Evolutionary conservation across 352 stramenopile genomes (phyloP).

Genomic region (Phytophthora vignae): DNA sequence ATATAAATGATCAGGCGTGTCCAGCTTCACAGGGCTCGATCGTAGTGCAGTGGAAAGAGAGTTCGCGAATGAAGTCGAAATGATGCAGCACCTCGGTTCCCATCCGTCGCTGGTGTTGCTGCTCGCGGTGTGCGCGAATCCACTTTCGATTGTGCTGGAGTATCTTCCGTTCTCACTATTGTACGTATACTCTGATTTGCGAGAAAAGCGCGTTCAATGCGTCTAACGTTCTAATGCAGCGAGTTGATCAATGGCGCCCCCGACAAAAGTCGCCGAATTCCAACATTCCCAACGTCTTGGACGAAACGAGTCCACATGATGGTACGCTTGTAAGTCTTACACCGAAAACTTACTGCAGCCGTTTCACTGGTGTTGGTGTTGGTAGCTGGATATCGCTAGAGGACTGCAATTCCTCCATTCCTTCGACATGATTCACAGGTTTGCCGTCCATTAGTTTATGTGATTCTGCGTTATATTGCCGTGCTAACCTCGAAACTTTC

Average conservation of each 20-base stretch:
- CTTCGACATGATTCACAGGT: constrained; percentile 86
- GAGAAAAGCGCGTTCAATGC: background rate
- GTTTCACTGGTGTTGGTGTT: constrained; percentile 7
- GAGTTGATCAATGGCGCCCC: constrained; percentile 79
- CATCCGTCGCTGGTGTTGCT: constrained; percentile 80
- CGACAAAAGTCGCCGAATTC: constrained; percentile 62
- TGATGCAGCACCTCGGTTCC: constrained; percentile 67
- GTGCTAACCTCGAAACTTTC: background rate
- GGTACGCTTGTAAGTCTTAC: constrained; percentile 33
- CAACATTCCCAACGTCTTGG: constrained; percentile 73
- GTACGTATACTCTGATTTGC: constrained; percentile 37
- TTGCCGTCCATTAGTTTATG: background rate
- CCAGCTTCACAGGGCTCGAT: constrained; percentile 65
- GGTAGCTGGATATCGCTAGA: constrained; percentile 69
- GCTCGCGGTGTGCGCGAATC: constrained; percentile 65
- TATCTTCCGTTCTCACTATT: constrained; percentile 85
- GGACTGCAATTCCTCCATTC: constrained; percentile 82
- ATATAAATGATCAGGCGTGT: background rate
- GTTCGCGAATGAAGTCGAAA: constrained; percentile 81
- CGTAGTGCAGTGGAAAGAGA: constrained; percentile 63
- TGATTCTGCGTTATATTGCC: background rate
- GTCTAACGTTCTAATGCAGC: constrained; percentile 35
- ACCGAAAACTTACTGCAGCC: background rate
- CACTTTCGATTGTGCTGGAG: constrained; percentile 75
- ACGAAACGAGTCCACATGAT: constrained; percentile 85